Conservation (phyloP, 1,284 basidiomycete genomes). For the Apiotrichum akiyoshidainum region DNA sequence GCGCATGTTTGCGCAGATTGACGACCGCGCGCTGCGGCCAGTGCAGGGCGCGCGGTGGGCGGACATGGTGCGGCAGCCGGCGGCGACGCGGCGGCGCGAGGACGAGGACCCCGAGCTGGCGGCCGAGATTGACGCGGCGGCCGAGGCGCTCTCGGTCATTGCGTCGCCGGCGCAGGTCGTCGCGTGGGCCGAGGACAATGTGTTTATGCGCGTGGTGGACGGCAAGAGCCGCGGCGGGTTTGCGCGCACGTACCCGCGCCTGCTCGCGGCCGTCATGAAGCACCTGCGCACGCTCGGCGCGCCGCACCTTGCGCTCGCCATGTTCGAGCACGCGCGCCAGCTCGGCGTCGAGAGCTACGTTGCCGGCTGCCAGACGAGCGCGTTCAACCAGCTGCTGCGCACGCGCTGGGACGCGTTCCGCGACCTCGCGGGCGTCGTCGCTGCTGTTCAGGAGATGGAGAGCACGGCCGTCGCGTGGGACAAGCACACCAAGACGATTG, state of each 20-base stretch:
- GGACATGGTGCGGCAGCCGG: background rate
- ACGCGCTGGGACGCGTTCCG: conserved; percentile 77
- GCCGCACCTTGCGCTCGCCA: conserved; percentile 74
- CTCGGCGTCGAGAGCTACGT: conserved; percentile 74
- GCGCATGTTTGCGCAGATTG: conserved; percentile 25
- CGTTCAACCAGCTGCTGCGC: conserved; percentile 78
- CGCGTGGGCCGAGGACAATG: conserved; percentile 68
- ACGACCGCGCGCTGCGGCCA: background rate
- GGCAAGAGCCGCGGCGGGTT: conserved; percentile 41
- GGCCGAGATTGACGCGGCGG: conserved; percentile 62
- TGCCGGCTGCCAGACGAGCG: conserved; percentile 75
- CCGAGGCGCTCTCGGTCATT: conserved; percentile 70
- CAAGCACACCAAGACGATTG: conserved; percentile 58
- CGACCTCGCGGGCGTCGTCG: conserved; percentile 68
- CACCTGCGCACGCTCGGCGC: conserved; percentile 71
- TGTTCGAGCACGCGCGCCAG: conserved; percentile 72
- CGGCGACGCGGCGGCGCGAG: background rate
- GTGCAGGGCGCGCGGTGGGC: background rate
- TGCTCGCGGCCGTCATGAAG: conserved; percentile 70
- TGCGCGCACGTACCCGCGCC: conserved; percentile 63
- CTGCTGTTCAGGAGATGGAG: conserved; percentile 73
- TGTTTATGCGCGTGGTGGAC: conserved; percentile 54
- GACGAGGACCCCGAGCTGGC: conserved; percentile 27
- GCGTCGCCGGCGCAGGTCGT: conserved; percentile 68
- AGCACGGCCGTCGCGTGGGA: conserved; percentile 70